phyloP scores from a whole-genome alignment of 2,329 filamentous ascomycete genomes.

The Cercospora canescens region DNA sequence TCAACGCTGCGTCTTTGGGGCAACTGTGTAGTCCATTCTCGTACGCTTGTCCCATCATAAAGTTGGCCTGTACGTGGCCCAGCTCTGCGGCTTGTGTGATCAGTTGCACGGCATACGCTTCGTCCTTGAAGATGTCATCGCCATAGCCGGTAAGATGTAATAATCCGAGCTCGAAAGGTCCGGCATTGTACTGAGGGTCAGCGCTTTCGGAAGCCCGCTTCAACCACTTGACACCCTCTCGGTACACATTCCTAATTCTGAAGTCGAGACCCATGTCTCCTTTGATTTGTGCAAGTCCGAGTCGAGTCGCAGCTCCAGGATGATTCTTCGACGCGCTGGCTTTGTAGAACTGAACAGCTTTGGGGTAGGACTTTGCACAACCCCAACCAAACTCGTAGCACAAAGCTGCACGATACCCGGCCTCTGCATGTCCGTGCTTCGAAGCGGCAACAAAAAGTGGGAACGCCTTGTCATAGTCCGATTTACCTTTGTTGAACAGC shows the following conservation, averaged over 20 bases:
- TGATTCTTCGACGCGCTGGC: conserved; percentile 90
- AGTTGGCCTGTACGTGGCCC: conserved; percentile 82
- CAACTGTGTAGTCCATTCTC: conserved; percentile 88
- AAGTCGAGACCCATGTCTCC: conserved; percentile 80
- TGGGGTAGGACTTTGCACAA: conserved; percentile 81
- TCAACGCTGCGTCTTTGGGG: conserved; percentile 86
- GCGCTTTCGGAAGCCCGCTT: conserved; percentile 89
- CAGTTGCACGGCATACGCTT: conserved; percentile 85
- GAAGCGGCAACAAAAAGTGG: conserved; percentile 89
- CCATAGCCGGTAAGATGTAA: conserved; percentile 93
- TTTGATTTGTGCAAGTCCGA: conserved; percentile 85
- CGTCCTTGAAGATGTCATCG: conserved; percentile 89
- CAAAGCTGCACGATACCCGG: conserved; percentile 86
- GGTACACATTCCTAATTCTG: conserved; percentile 57
- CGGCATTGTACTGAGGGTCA: conserved; percentile 87
- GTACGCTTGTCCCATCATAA: conserved; percentile 91
- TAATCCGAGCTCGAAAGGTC: conserved; percentile 84
- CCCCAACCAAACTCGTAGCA: conserved; percentile 99
- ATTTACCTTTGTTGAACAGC: conserved; percentile 90
- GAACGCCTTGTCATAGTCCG: conserved; percentile 89
- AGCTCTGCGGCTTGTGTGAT: conserved; percentile 94
- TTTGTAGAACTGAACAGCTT: conserved; percentile 91
- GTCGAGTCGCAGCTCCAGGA: conserved; percentile 88
- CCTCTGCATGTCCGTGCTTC: conserved; percentile 96
- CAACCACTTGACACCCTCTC: conserved; percentile 94